A percentile compares a stretch with the other conserved stretches of the same genome.
Evolutionary conservation across 2,329 filamentous ascomycete species (phyloP).

Genomic region (Orbilia quercus): DNA sequence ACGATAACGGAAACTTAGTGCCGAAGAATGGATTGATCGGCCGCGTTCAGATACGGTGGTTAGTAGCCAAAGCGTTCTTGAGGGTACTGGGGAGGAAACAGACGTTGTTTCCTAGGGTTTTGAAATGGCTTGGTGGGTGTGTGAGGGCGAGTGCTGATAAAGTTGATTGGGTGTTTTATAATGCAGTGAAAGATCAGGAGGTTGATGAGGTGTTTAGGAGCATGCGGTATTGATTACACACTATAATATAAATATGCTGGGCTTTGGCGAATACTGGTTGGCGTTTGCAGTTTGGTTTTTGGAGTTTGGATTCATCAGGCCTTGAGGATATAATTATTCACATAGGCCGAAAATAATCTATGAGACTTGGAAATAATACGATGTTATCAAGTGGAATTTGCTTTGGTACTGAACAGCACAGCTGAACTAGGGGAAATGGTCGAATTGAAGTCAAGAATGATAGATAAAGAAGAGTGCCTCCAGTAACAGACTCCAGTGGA

Average conservation of each 20-base stretch:
- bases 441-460: neutral
- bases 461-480: neutral
- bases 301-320: no score
- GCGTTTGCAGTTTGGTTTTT: no score
- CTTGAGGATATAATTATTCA: no score
- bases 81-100: constrained; percentile 77
- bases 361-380: neutral
- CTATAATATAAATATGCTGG: no score
- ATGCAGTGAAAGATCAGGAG: constrained; percentile 58
- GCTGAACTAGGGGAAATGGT: no score
- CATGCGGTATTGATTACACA: constrained; percentile 34
- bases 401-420: no score
- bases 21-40: constrained; percentile 48
- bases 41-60: constrained; percentile 64
- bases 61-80: constrained; percentile 77
- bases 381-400: no score
- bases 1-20: constrained; percentile 15
- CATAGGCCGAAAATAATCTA: neutral
- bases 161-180: constrained; percentile 62
- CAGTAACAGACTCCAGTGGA: constrained; percentile 7
- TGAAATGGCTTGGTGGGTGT: constrained; percentile 75
- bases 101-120: constrained; percentile 72
- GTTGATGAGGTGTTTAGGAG: constrained; percentile 42
- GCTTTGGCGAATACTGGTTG: no score
- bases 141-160: constrained; percentile 63